phyloP scores from a whole-genome alignment of 768 basidiomycete genomes.

The Phylloporus arenicola region DNA sequence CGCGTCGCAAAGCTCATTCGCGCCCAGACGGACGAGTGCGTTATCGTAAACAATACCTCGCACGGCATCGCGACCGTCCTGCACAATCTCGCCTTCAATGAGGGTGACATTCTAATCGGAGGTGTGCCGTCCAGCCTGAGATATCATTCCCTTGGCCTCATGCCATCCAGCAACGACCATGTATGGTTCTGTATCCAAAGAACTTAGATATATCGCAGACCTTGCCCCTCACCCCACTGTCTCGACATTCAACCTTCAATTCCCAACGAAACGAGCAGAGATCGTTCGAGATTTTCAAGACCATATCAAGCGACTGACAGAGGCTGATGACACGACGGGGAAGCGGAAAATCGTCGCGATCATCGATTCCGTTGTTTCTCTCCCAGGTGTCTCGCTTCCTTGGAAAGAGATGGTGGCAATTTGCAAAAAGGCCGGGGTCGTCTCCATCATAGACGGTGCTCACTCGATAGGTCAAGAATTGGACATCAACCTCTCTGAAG shows the following conservation, averaged over 20 bases:
- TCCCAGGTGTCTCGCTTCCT: constrained; percentile 59
- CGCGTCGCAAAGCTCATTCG: constrained; percentile 47
- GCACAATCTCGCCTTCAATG: constrained; percentile 48
- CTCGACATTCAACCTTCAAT: constrained; percentile 45
- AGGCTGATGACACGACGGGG: constrained; percentile 14
- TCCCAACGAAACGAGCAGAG: constrained; percentile 51
- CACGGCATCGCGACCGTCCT: constrained; percentile 56
- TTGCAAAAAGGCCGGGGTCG: constrained; percentile 58
- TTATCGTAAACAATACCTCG: constrained; percentile 35
- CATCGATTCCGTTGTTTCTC: constrained; percentile 61
- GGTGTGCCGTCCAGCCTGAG: constrained; percentile 18
- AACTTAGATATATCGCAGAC: constrained; percentile 52
- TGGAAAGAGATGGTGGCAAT: constrained; percentile 66
- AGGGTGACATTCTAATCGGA: constrained; percentile 58
- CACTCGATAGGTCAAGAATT: constrained; percentile 73
- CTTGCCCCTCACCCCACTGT: constrained; percentile 46
- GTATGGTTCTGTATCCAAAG: constrained; percentile 50
- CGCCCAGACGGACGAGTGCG: constrained; percentile 52
- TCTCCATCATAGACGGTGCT: constrained; percentile 73
- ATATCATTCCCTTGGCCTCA: background rate
- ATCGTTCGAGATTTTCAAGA: constrained; percentile 49
- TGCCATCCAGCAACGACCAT: constrained; percentile 45
- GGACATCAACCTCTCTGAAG: constrained; percentile 49
- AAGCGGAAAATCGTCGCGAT: constrained; percentile 55
- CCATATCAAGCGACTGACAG: constrained; percentile 30